A percentile compares a stretch with the other conserved stretches of the same genome.
phyloP scores from a whole-genome alignment of 805 yeast genomes.

The Candida tammaniensis region DNA sequence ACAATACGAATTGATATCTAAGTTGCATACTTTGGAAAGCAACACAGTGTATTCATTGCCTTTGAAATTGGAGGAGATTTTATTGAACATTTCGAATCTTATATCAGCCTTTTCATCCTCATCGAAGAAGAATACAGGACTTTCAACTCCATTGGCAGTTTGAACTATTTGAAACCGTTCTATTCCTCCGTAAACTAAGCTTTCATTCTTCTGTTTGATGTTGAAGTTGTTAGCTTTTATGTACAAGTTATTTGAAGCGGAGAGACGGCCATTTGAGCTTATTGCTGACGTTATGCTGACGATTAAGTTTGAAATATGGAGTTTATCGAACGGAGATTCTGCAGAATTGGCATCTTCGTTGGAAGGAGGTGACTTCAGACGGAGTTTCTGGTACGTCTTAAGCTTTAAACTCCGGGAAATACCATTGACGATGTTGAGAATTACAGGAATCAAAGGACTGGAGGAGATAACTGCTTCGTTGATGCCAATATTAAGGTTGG shows the following conservation, averaged over 20 bases:
- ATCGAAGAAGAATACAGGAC: slow-evolving; percentile 21
- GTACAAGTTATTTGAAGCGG: slow-evolving; percentile 28
- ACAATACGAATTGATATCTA: slow-evolving; percentile 8
- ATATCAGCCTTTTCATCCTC: slow-evolving; percentile 42
- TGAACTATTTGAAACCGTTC: slow-evolving; percentile 28
- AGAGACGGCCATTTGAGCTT: slow-evolving; percentile 37
- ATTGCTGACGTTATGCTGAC: slow-evolving; percentile 50
- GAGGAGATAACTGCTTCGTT: slow-evolving; percentile 43
- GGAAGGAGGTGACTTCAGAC: slow-evolving; percentile 15
- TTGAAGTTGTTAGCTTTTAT: slow-evolving; percentile 26
- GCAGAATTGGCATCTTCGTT: slow-evolving; percentile 8
- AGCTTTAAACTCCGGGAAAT: slow-evolving; percentile 34
- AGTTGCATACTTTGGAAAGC: slow-evolving; percentile 11
- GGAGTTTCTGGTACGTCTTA: slow-evolving; percentile 28
- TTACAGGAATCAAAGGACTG: slow-evolving; percentile 40
- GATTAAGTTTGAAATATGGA: slow-evolving; percentile 35
- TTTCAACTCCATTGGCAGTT: slow-evolving; percentile 14
- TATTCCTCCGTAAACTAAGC: slow-evolving; percentile 48
- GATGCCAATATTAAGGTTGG: slow-evolving; percentile 37
- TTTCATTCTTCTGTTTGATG: slow-evolving; percentile 42
- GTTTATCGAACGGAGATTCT: slow-evolving; percentile 31
- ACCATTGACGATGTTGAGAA: slow-evolving; percentile 34
- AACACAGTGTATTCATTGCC: slow-evolving; percentile 12
- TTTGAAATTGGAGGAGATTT: slow-evolving; percentile 11
- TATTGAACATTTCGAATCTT: slow-evolving; percentile 46